Percentiles rank a stretch among this genome's conserved stretches.
These are phyloP conservation scores for Colletotrichum limetticola DNA, from an alignment of 2,329 filamentous ascomycete genomes.

Conservation along the genomic window DNA sequence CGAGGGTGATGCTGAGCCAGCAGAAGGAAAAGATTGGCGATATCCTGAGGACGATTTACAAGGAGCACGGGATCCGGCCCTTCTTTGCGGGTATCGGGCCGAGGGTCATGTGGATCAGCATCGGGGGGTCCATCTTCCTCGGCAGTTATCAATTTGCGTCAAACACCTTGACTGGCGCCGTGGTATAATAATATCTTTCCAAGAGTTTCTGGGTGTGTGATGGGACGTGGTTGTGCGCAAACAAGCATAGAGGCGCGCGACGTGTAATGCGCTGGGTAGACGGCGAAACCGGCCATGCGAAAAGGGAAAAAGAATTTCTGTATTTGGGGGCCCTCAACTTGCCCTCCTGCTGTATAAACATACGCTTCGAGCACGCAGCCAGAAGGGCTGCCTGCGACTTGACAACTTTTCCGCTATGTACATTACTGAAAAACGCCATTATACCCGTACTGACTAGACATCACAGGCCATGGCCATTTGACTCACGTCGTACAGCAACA, in stretches of 20 bases:
- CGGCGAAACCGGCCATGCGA: background rate
- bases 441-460: conserved; percentile 30
- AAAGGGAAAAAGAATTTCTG: conserved; percentile 2
- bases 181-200: background rate
- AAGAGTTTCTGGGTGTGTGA: background rate
- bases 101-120: conserved; percentile 92
- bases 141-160: conserved; percentile 92
- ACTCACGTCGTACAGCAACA: background rate
- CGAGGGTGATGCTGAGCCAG: conserved; percentile 89
- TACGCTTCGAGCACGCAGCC: conserved; percentile 5
- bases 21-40: conserved; percentile 68
- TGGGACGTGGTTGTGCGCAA: no score
- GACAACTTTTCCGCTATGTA: conserved; percentile 33
- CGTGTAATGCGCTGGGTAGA: background rate
- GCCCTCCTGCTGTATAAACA: conserved; percentile 24
- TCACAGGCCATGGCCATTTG: conserved; percentile 7
- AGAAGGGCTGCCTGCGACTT: conserved; percentile 10
- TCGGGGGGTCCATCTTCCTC: conserved; percentile 92
- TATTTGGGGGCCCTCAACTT: conserved; percentile 11
- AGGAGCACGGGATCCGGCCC: conserved; percentile 70
- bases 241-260: background rate
- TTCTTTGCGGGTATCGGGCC: conserved; percentile 85
- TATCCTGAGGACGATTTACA: conserved; percentile 73
- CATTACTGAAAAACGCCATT: conserved; percentile 31
- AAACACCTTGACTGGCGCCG: conserved; percentile 71